Base-by-base conservation (phyloP, 768 basidiomycete genomes). In the Suillus plorans region DNA sequence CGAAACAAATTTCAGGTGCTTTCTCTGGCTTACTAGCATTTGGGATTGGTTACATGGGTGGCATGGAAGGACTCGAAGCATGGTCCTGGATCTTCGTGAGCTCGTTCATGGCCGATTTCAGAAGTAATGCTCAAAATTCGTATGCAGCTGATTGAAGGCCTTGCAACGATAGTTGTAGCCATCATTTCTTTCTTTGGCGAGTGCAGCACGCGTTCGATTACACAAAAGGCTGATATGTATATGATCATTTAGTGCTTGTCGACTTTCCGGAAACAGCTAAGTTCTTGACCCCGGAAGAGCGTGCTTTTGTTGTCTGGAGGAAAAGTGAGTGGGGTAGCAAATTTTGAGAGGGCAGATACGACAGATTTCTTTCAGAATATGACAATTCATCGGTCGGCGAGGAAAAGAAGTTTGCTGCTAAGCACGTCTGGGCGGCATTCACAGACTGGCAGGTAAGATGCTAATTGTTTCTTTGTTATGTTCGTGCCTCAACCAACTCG, bases 1-100 rank as follows among this genome's bases (percentile, higher is more conserved):
- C 36, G 57, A 64, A 25, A 14, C 16, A 39, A 39, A 41, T n/a
- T 20, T 18, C 52, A 71, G 80, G 79, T 8, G 87, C 86, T 4
- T 87, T 89, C 70, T 85, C 86, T 1, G 87, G 87, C 0, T 72
- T 88, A 7, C 68, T 89, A 18, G 87, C 87, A 0, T 87, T 79
- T 71, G 86, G 71, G 0, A 84, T 88, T 36, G 78, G 80, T 45
- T 82, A 84, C 60, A 84, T 89, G 85, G 71, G 74, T 34, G 84
- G 84, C 0, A 73, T 73, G 0, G 74, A 69, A 3, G 81, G 84
- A 2, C 70, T 84, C 20, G 69, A 80, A 20, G 87, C 85, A 13
- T 89, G 88, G 88, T 84, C 84, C 0, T 89, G 88, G 88, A 88
- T 89, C 57, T 89, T 89, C 63, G 85, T 87, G 67, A 49, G 83